phyloP scores from a whole-genome alignment of 495 filamentous ascomycete genomes.

The Hypomontagnella submonticulosa region DNA sequence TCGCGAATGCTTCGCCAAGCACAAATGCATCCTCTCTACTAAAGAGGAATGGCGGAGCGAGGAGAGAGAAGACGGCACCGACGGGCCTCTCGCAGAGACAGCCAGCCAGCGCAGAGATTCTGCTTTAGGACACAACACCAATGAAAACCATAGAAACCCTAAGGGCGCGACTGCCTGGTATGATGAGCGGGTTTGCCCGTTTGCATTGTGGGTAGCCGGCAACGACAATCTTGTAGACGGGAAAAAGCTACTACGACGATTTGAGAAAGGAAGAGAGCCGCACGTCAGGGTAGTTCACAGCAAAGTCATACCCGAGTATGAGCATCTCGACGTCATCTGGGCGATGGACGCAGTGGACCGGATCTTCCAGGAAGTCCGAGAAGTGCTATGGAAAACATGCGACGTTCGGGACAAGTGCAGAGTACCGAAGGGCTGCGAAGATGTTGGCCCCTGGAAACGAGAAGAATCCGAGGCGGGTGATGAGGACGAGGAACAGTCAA shows the following conservation, averaged over 20 bases:
- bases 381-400: conserved; percentile 83
- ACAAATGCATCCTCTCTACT: conserved; percentile 90
- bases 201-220: conserved; percentile 90
- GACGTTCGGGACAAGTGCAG: conserved; percentile 66
- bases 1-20: conserved; percentile 86
- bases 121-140: not conserved
- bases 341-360: conserved; percentile 89
- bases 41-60: conserved; percentile 72
- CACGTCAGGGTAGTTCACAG: conserved; percentile 81
- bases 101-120: conserved; percentile 18
- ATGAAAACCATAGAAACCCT: conserved; percentile 42
- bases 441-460: conserved; percentile 52
- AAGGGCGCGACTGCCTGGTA: conserved; percentile 78
- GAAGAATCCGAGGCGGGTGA: conserved; percentile 20
- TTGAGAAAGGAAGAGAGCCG: conserved; percentile 83
- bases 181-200: conserved; percentile 78
- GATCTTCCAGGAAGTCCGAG: conserved; percentile 81
- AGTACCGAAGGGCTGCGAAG: conserved; percentile 71
- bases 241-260: conserved; percentile 73
- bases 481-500: conserved; percentile 43
- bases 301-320: conserved; percentile 89
- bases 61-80: conserved; percentile 67
- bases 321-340: conserved; percentile 97
- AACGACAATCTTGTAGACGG: conserved; percentile 89
- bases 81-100: conserved; percentile 40